A percentile compares a stretch with the other conserved stretches of the same genome.
Evolutionary conservation across 2,329 filamentous ascomycete species (phyloP).

Genomic region (Clonostachys byssicola): DNA sequence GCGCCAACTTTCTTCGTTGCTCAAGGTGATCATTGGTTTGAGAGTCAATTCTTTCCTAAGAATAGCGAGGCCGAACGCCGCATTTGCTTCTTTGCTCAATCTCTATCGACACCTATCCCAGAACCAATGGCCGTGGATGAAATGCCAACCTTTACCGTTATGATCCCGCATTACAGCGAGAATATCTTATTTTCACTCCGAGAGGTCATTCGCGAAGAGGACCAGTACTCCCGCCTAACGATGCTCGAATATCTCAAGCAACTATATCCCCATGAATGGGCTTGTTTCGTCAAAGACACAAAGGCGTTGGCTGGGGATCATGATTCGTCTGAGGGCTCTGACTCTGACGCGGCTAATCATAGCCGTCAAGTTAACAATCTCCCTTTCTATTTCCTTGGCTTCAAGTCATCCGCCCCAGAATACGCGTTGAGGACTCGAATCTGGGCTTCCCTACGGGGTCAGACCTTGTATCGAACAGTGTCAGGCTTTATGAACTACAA

Average conservation of each 20-base stretch:
- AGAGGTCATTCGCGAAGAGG: slow-evolving; percentile 98
- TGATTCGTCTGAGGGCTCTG: slow-evolving; percentile 73
- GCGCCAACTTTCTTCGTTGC: slow-evolving; percentile 99
- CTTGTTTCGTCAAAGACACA: slow-evolving; percentile 99
- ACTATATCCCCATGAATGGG: slow-evolving; percentile 97
- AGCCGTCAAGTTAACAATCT: slow-evolving; percentile 98
- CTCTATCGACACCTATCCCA: slow-evolving; percentile 91
- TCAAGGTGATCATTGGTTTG: slow-evolving; percentile 98
- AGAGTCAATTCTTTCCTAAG: slow-evolving; percentile 95
- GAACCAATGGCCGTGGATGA: slow-evolving; percentile 97
- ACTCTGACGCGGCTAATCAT: slow-evolving; percentile 62
- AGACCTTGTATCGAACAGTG: slow-evolving; percentile 95
- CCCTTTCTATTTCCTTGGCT: slow-evolving; percentile 99
- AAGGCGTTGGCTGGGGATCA: slow-evolving; percentile 98
- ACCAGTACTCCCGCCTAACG: slow-evolving; percentile 97
- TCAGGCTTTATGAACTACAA: slow-evolving; percentile 99
- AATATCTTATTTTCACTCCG: slow-evolving; percentile 96
- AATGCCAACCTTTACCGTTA: slow-evolving; percentile 97
- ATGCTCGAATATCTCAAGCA: slow-evolving; percentile 97
- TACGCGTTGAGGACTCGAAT: slow-evolving; percentile 97
- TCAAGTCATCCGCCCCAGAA: slow-evolving; percentile 97
- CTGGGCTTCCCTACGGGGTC: slow-evolving; percentile 95
- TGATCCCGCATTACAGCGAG: slow-evolving; percentile 97
- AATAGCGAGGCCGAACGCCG: slow-evolving; percentile 96
- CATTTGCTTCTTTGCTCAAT: slow-evolving; percentile 98